phyloP scores from a whole-genome alignment of 805 yeast genomes.

The Candida ovalis region DNA sequence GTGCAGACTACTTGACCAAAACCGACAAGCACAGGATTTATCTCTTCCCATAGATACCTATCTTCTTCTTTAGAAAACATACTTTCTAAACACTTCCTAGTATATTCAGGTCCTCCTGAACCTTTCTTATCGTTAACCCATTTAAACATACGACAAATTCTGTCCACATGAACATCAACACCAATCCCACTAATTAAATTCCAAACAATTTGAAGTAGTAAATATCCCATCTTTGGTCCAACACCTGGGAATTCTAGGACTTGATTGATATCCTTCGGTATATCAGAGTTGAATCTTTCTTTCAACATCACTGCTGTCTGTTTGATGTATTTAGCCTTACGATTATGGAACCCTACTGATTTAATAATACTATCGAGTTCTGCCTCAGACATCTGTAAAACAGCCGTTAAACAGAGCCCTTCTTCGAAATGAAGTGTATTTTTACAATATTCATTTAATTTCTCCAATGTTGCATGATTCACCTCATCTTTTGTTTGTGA shows the following conservation, averaged over 20 bases:
- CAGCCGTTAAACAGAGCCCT: constrained; percentile 57
- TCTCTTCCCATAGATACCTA: constrained; percentile 63
- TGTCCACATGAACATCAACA: constrained; percentile 86
- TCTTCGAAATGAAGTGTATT: constrained; percentile 34
- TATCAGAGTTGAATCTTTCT: constrained; percentile 54
- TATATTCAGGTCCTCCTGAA: constrained; percentile 55
- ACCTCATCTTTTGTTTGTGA: constrained; percentile 91
- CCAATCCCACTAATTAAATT: constrained; percentile 76
- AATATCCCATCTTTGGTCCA: constrained; percentile 92
- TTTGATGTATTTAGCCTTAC: constrained; percentile 72
- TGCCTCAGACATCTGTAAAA: constrained; percentile 45
- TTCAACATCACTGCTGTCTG: constrained; percentile 51
- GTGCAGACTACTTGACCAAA: constrained; percentile 89
- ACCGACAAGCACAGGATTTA: constrained; percentile 85
- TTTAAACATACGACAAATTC: constrained; percentile 74
- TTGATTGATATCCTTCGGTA: constrained; percentile 68
- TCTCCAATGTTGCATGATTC: constrained; percentile 67
- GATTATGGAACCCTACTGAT: constrained; percentile 82
- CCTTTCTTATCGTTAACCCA: constrained; percentile 59
- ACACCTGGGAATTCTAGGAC: constrained; percentile 79
- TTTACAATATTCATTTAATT: constrained; percentile 47
- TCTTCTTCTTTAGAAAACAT: constrained; percentile 53
- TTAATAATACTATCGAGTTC: constrained; percentile 63
- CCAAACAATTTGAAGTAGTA: constrained; percentile 84
- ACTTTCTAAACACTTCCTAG: constrained; percentile 60